Conservation (phyloP, 1,139 yeast genomes). For the Zhuliangozyma blackwelliae region DNA sequence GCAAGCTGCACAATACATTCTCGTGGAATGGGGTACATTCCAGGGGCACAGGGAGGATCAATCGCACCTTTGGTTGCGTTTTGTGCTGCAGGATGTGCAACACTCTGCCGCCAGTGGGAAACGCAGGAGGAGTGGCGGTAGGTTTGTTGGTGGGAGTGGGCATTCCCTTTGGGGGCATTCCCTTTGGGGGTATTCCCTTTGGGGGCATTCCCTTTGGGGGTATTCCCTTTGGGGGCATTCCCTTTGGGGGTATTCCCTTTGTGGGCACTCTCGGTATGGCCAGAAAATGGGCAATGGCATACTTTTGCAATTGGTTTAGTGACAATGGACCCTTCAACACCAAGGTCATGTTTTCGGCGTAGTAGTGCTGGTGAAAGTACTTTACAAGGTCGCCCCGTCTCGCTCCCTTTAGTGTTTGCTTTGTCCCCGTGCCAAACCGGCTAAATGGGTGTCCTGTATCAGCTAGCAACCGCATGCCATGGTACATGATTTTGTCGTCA, state of each 20-base stretch:
- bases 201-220: too few relatives aligned
- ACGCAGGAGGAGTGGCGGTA: neutral
- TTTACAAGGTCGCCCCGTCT: constrained; percentile 16
- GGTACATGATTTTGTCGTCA: constrained; percentile 47
- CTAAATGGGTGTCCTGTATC: constrained; percentile 37
- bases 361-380: constrained; percentile 28
- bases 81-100: constrained; percentile 8
- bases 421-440: constrained; percentile 45
- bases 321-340: constrained; percentile 66
- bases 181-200: too few relatives aligned
- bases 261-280: constrained; percentile 6
- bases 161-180: too few relatives aligned
- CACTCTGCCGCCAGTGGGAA: constrained; percentile 24
- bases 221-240: too few relatives aligned
- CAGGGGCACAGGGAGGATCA: constrained; percentile 9
- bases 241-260: too few relatives aligned
- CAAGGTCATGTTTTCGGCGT: constrained; percentile 43
- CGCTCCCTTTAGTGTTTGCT: constrained; percentile 22
- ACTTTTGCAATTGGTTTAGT: constrained; percentile 48
- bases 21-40: constrained; percentile 18
- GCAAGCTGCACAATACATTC: constrained; percentile 49
- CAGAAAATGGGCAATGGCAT: constrained; percentile 41
- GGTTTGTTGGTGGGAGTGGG: too few relatives aligned
- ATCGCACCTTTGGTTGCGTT: constrained; percentile 18
- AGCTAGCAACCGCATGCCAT: constrained; percentile 53